Evolutionary conservation across 2,329 filamentous ascomycete species (phyloP), one percentile per base, ranked within the genome.

Genomic region (Diaporthe eres): DNA sequence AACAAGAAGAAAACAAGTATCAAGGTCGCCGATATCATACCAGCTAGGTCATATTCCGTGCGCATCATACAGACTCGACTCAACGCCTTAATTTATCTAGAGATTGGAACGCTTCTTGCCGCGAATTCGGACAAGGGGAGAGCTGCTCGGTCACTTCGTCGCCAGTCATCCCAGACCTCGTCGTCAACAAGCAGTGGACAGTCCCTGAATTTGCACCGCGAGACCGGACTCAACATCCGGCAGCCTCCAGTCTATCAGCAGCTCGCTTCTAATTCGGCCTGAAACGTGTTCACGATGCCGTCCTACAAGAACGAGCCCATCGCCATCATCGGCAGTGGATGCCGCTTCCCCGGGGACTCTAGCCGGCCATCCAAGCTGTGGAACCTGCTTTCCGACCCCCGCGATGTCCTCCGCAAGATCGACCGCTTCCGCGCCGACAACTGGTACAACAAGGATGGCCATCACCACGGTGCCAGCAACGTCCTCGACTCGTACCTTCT

Each of bases 271-370:
- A n/a, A 2, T 25, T 39, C 31, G 6, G 28, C 10, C 8, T 25
- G 4, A 22, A 31, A 9, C 12, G 6, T 53, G 44, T 31, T 39
- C 63, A 51, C 39, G 31, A 68, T 68, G 71, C 58, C 71, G 25
- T 39, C 42, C 17, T 67, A 55, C 71, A 51, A 47, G 53, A 71
- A 67, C 19, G 83, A 85, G 71, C 84, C 85, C 31, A 86, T 87
- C 74, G 86, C 85, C n/a, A 81, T 87, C 42, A 80, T 87, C 68
- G 85, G 85, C 70, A 83, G 65, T n/a, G 83, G 80, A 6, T 87
- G 85, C 77, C 82, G 85, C 15, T 85, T 86, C 42, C 83, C 85
- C 7, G 85, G 85, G 3, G 79, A 78, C 57, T 79, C 82, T 1
- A 81, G 75, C 19, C 80, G 81, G 15, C 82, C 84, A 1, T 82